Conservation (phyloP, 2,329 filamentous ascomycete species). For the Microcyclosporella mali region DNA sequence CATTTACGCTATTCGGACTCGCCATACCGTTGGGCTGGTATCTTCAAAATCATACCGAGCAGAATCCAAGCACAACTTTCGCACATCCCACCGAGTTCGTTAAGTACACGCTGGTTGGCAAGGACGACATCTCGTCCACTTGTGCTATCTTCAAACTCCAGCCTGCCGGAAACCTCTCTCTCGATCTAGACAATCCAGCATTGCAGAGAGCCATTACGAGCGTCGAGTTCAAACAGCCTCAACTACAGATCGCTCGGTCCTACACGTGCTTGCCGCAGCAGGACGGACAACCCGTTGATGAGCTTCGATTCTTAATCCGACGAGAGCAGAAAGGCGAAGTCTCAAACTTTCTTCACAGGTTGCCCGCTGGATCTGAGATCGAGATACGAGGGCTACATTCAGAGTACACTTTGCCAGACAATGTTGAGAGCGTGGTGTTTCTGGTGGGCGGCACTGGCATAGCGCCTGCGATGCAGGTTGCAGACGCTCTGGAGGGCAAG, state of each 20-base stretch:
- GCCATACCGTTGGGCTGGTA: conserved; percentile 20
- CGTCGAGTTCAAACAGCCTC: conserved; percentile 89
- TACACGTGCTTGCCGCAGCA: conserved; percentile 78
- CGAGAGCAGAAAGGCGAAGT: conserved; percentile 75
- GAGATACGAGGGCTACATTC: conserved; percentile 73
- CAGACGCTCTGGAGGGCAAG: conserved; percentile 49
- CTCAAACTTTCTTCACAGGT: conserved; percentile 67
- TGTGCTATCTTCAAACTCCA: conserved; percentile 63
- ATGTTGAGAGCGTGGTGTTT: conserved; percentile 63
- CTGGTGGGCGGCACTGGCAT: conserved; percentile 90
- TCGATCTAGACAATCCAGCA: conserved; percentile 17
- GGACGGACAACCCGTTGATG: conserved; percentile 28
- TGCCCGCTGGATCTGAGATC: conserved; percentile 56
- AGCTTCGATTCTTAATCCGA: conserved; percentile 71
- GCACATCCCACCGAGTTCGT: conserved; percentile 21
- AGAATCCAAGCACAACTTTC: conserved; percentile 1
- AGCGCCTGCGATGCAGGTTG: conserved; percentile 79
- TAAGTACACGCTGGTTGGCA: conserved; percentile 55
- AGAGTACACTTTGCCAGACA: conserved; percentile 53
- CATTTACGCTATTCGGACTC: conserved; percentile 18
- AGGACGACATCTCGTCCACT: conserved; percentile 58
- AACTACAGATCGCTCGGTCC: conserved; percentile 82
- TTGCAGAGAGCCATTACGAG: conserved; percentile 64
- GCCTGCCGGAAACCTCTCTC: conserved; percentile 28
- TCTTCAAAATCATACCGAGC: conserved; percentile 7